These are phyloP conservation scores for Setaria viridis DNA, from an alignment of 202 grass and related monocot species.

Conservation along the genomic window DNA sequence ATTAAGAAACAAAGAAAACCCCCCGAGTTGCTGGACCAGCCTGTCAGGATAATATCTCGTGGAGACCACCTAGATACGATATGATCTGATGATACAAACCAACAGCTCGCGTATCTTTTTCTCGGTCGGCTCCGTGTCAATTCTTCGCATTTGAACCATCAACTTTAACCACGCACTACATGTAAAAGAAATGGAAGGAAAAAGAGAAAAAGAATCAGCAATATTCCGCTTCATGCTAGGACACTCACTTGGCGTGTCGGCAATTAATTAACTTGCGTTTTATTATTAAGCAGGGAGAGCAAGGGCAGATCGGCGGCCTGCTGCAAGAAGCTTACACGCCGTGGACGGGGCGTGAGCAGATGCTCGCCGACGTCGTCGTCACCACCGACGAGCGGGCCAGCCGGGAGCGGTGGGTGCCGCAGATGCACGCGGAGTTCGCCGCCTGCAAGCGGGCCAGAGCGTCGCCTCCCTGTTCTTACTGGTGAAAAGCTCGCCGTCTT, in stretches of 20 bases:
- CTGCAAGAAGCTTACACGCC: constrained; percentile 45
- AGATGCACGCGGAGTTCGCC: constrained; percentile 55
- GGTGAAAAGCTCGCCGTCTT: constrained; percentile 49
- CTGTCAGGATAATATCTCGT: constrained; percentile 58
- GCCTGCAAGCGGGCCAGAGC: constrained; percentile 55
- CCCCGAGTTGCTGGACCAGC: constrained; percentile 38
- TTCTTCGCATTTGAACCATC: neutral
- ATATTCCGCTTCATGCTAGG: neutral
- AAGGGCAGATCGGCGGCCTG: constrained; percentile 22
- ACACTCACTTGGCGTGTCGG: constrained; percentile 29
- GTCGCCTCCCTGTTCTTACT: constrained; percentile 53
- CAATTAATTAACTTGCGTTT: constrained; percentile 5
- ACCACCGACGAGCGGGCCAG: constrained; percentile 38
- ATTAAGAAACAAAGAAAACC: neutral
- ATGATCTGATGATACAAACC: constrained; percentile 3
- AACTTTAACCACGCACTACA: neutral
- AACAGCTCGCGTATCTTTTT: neutral
- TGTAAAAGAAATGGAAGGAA: neutral
- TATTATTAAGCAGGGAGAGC: constrained; percentile 43
- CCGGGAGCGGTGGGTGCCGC: constrained; percentile 67
- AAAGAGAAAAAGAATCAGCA: neutral
- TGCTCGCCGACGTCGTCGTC: constrained; percentile 30
- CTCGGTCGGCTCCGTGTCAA: neutral
- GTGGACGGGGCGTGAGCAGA: constrained; percentile 47
- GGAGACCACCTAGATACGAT: constrained; percentile 54